Conservation (phyloP, 345 rosid species). For the Streptanthus diversifolius region DNA sequence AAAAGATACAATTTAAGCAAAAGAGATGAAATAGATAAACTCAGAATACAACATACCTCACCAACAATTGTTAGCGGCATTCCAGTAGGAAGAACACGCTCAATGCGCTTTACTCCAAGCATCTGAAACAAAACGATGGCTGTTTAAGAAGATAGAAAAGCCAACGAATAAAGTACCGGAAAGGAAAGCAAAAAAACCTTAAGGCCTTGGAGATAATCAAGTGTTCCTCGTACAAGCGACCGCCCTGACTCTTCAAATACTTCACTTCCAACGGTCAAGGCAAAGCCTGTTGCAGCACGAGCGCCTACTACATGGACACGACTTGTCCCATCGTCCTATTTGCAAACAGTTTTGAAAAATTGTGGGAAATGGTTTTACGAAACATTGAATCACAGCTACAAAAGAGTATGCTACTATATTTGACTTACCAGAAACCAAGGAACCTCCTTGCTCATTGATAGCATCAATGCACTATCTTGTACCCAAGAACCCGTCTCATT, state of each 20-base stretch:
- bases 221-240: constrained; percentile 88
- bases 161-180: background rate
- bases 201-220: constrained; percentile 92
- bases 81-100: constrained; percentile 88
- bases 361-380: background rate
- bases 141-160: constrained; percentile 23
- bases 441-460: constrained; percentile 93
- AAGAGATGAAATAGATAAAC: background rate
- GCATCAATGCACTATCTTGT: constrained; percentile 89
- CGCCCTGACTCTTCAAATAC: constrained; percentile 97
- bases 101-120: constrained; percentile 96
- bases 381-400: constrained; percentile 6
- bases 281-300: constrained; percentile 84
- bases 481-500: constrained; percentile 99
- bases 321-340: constrained; percentile 81
- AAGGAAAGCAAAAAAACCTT: constrained; percentile 48
- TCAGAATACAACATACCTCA: constrained; percentile 53
- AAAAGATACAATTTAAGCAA: background rate
- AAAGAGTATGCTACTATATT: background rate
- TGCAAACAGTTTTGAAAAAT: background rate
- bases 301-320: constrained; percentile 76
- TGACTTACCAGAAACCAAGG: constrained; percentile 81
- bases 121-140: constrained; percentile 47
- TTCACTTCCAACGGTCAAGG: constrained; percentile 77
- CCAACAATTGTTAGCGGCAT: constrained; percentile 92